phyloP scores from a whole-genome alignment of 2,329 filamentous ascomycete genomes.

The Blumeria hordei region DNA sequence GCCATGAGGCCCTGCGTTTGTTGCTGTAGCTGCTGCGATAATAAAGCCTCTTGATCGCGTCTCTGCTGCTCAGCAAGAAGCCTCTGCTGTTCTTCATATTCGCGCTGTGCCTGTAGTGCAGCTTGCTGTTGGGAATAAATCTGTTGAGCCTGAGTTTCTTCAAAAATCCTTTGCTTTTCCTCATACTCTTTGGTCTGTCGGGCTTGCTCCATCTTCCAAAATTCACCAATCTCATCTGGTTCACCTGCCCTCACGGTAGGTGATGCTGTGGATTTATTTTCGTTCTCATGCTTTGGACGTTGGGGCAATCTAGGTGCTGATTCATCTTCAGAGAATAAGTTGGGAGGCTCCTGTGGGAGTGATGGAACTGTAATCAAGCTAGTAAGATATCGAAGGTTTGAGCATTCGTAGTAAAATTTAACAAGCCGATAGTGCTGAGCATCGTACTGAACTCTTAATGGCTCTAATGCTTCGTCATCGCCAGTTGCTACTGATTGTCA shows the following conservation, averaged over 20 bases:
- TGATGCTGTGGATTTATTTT: constrained; percentile 42
- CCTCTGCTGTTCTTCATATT: constrained; percentile 94
- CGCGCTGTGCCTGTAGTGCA: constrained; percentile 62
- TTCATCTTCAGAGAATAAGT: constrained; percentile 65
- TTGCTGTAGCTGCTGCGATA: constrained; percentile 71
- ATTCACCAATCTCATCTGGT: constrained; percentile 86
- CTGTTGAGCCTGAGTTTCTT: constrained; percentile 66
- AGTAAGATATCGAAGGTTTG: constrained; percentile 86
- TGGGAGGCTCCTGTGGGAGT: constrained; percentile 81
- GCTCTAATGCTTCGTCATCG: constrained; percentile 77
- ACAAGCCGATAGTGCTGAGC: constrained; percentile 90
- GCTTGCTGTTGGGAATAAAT: constrained; percentile 62
- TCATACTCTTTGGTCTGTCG: constrained; percentile 88
- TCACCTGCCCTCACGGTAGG: constrained; percentile 47
- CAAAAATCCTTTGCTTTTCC: constrained; percentile 70
- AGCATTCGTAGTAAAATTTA: constrained; percentile 98
- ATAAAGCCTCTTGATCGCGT: constrained; percentile 69
- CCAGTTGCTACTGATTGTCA: constrained; percentile 40
- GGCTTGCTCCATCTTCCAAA: constrained; percentile 86
- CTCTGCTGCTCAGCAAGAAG: constrained; percentile 71
- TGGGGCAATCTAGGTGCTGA: constrained; percentile 61
- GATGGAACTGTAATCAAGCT: constrained; percentile 92
- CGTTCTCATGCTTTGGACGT: constrained; percentile 53
- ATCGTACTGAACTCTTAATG: constrained; percentile 70
- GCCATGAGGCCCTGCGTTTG: constrained; percentile 92